These are phyloP conservation scores for Dalbergia cochinchinensis DNA, from an alignment of 306 rosid species.

Conservation along the genomic window DNA sequence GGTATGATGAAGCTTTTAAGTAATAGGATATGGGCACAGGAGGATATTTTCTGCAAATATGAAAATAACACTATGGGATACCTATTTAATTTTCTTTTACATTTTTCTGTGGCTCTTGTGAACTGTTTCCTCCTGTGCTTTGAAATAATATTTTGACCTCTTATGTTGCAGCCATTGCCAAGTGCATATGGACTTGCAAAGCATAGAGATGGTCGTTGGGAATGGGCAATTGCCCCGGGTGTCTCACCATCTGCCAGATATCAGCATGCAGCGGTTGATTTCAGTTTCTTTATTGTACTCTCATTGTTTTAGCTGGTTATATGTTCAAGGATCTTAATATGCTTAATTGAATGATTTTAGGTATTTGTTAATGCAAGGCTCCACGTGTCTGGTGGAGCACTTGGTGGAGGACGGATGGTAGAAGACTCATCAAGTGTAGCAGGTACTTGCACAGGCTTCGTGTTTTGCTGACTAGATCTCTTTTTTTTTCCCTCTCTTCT, in stretches of 20 bases:
- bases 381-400: constrained; percentile 99
- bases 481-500: neutral
- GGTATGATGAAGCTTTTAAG: neutral
- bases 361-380: constrained; percentile 99
- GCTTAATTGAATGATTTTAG: constrained; percentile 59
- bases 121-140: constrained; percentile 34
- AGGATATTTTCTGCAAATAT: neutral
- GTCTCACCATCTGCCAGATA: constrained; percentile 99
- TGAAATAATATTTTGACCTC: constrained; percentile 25
- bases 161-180: constrained; percentile 83
- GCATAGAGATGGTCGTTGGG: constrained; percentile 99
- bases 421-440: constrained; percentile 99
- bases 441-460: constrained; percentile 64
- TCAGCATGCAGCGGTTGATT: constrained; percentile 99
- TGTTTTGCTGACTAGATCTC: constrained; percentile 31
- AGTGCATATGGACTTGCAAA: constrained; percentile 99
- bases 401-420: constrained; percentile 99
- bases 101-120: constrained; percentile 28
- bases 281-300: constrained; percentile 43
- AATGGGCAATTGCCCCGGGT: constrained; percentile 99
- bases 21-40: neutral
- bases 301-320: constrained; percentile 29
- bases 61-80: constrained; percentile 14
- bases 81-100: constrained; percentile 29
- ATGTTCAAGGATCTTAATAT: constrained; percentile 44